Evolutionary conservation across 2,329 filamentous ascomycete species (phyloP).

Genomic region (Epichloe sp.): DNA sequence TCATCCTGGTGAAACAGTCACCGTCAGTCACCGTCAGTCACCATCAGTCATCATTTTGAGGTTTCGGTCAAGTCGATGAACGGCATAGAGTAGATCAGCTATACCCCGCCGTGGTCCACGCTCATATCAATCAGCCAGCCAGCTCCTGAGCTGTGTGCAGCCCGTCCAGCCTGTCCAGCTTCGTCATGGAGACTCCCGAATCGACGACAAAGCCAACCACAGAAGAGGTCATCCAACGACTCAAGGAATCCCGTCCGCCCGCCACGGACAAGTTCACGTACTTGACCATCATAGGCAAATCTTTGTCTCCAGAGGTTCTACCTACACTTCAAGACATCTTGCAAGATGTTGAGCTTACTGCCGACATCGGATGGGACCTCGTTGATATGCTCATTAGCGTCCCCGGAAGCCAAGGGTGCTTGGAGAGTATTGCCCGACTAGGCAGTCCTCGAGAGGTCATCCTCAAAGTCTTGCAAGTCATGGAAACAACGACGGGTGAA

Average conservation of each 20-base stretch:
- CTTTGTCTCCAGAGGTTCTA: slow-evolving; percentile 52
- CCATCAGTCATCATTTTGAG: too few relatives aligned
- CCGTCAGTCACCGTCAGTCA: too few relatives aligned
- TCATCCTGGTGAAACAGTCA: neutral
- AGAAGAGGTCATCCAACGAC: slow-evolving; percentile 29
- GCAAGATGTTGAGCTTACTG: slow-evolving; percentile 54
- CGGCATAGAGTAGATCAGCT: too few relatives aligned
- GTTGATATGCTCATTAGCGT: slow-evolving; percentile 61
- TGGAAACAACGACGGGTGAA: slow-evolving; percentile 38
- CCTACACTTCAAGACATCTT: slow-evolving; percentile 56
- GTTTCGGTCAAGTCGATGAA: too few relatives aligned
- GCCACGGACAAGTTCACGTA: slow-evolving; percentile 60
- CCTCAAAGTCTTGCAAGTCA: slow-evolving; percentile 62
- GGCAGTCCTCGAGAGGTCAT: slow-evolving; percentile 75
- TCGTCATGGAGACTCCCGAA: slow-evolving; percentile 2
- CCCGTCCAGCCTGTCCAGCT: neutral
- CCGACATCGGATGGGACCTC: slow-evolving; percentile 74
- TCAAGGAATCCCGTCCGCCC: slow-evolving; percentile 36
- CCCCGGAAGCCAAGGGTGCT: slow-evolving; percentile 53
- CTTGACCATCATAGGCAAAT: slow-evolving; percentile 64
- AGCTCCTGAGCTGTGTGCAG: neutral
- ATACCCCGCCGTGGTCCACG: too few relatives aligned
- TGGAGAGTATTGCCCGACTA: slow-evolving; percentile 60
- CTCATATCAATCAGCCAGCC: too few relatives aligned
- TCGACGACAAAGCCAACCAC: slow-evolving; percentile 18